Percentiles rank a stretch among this genome's conserved stretches.
These are phyloP conservation scores for Cyberlindnera samutprakarnensis DNA, from an alignment of 805 yeast species.

Conservation along the genomic window DNA sequence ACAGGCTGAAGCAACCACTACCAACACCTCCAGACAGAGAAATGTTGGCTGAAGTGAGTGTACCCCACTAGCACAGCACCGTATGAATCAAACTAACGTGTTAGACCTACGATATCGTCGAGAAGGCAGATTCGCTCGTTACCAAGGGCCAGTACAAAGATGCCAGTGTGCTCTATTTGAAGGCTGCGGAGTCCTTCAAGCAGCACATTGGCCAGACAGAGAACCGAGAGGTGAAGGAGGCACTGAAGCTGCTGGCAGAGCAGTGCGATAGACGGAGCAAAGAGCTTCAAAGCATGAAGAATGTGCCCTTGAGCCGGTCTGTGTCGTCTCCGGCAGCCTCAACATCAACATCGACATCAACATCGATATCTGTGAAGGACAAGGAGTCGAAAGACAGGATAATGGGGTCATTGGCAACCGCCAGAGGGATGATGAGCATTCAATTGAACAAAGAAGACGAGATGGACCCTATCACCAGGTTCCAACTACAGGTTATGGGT, in stretches of 20 bases:
- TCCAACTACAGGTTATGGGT: constrained; percentile 16
- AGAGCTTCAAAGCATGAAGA: constrained; percentile 11
- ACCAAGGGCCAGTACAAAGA: constrained; percentile 33
- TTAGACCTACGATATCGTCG: constrained; percentile 25
- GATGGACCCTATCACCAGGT: constrained; percentile 15
- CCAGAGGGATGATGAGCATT: constrained; percentile 2
- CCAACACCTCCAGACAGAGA: too few species aligned
- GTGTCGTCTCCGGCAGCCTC: neutral
- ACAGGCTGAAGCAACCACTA: too few species aligned
- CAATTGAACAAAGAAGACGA: constrained; percentile 1
- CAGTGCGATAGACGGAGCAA: constrained; percentile 25
- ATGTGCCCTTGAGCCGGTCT: too few species aligned
- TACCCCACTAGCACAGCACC: neutral
- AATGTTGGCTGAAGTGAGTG: constrained; percentile 1
- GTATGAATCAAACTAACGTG: neutral
- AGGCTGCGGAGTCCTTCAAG: constrained; percentile 29
- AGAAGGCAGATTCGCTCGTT: constrained; percentile 44
- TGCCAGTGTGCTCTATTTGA: constrained; percentile 32
- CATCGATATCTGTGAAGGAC: too few species aligned
- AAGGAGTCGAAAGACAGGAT: constrained; percentile 2
- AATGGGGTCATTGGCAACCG: constrained; percentile 3
- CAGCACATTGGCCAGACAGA: constrained; percentile 19
- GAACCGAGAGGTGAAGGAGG: constrained; percentile 23
- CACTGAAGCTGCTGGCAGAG: constrained; percentile 23
- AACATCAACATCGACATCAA: neutral